Base-by-base conservation (phyloP, 2,329 filamentous ascomycete species). In the Aureobasidium sp. region DNA sequence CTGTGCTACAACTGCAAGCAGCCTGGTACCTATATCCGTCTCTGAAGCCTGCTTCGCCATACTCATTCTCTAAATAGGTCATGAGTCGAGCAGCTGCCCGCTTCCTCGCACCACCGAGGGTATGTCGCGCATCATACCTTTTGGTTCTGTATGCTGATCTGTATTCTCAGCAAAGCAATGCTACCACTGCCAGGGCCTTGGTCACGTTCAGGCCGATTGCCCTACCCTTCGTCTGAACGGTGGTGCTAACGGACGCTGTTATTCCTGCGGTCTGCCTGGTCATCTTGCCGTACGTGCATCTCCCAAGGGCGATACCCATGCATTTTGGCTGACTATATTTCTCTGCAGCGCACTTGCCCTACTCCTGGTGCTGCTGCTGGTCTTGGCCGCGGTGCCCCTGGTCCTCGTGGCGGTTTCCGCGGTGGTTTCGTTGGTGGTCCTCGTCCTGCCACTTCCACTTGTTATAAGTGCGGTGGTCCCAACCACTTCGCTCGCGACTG, bases 1-100 rank as follows among this genome's bases (percentile, higher is more conserved):
- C 89, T 99, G 73, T 99, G 94, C 88, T 99, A 99, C 82, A 99
- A 99, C 84, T 99, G 94, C 92, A 93, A 93, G 82, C 89, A 93
- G 80, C 89, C 89, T 65, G 89, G 86, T 87, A 77, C 68, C 71
- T 41, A 73, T 45, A 44, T 22, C 12, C n/a, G 34, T 17, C 3
- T 15, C 25, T 25, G 20, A 55, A 55, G 42, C 25, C 37, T 42
- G 39, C 8, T 42, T 44, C 8, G 9, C 15, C 76, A 61, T 63
- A 60, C 63, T 63, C 70, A 65, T 61, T 27, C n/a, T 37, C 37
- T 61, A 29, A 49, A 68, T 72, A 85, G 89, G 91, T 76, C 94
- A 99, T 79, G 94, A 99, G 82, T 97, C 93, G 68, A 97, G 96
- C 80, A 89, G 89, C 77, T 99, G 94, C 84, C 94, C 94, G 70